Base-by-base conservation (phyloP, 2,329 filamentous ascomycete species). In the Neocatenulostroma microsporum region DNA sequence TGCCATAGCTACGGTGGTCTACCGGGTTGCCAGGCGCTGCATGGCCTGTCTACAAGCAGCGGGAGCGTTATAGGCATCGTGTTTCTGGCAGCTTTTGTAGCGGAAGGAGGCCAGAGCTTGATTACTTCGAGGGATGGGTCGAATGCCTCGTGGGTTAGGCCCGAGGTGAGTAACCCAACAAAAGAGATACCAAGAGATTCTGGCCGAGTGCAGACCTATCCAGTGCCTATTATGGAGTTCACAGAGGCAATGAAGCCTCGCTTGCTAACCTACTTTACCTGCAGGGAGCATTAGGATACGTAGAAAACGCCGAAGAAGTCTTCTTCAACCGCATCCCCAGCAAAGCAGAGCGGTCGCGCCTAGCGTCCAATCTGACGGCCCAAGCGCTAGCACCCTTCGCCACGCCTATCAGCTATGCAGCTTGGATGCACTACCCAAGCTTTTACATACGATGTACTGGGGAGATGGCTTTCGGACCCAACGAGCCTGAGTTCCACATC, bases 1-100 rank as follows among this genome's bases (percentile, higher is more conserved):
- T 31, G 31, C 8, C 37, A 40, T 18, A 24, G 31, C 15, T 40
- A 40, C 26, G 37, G 37, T 10, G 37, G 37, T 13, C n/a, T 23
- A 15, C 32, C 28, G n/a, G n/a, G n/a, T 14, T 40, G 18, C 5
- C 13, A 3, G 37, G 36, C 7, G 37, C 37, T n/a, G 13, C 2
- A 13, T 39, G 3, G n/a, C 6, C 21, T 11, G 20, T n/a, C n/a
- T n/a, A n/a, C 10, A 21, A 17, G 9, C 4, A n/a, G 23, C 19
- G 6, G 35, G 26, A 40, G 26, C 13, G 25, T 40, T 9, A 12
- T 40, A 4, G 37, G 37, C 6, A 21, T 40, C 12, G 37, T 40
- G 13, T 40, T 35, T 20, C 31, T 40, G 6, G 37, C 37, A 2
- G 37, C 15, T 2, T 14, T 36, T 10, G 26, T 35, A 12, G 18